These are phyloP conservation scores for Psilocybe mexicana DNA, from an alignment of 1,284 basidiomycete species.

Conservation along the genomic window DNA sequence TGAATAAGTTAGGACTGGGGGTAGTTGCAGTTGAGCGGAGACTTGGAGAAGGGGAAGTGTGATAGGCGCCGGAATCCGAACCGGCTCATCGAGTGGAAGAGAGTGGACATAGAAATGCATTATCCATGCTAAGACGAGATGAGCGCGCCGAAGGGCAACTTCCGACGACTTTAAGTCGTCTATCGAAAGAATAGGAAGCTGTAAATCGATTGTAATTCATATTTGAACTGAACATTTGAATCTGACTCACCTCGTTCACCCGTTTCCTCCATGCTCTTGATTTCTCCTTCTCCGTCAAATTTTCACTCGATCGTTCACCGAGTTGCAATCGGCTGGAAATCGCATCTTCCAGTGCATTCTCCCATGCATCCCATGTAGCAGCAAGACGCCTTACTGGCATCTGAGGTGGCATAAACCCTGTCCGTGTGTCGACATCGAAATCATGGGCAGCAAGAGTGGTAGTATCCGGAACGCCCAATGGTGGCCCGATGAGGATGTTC, in stretches of 20 bases:
- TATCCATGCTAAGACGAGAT: slow-evolving; percentile 83
- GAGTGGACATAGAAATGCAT: slow-evolving; percentile 91
- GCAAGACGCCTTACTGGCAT: slow-evolving; percentile 70
- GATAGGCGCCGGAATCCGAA: slow-evolving; percentile 71
- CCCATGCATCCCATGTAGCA: slow-evolving; percentile 71
- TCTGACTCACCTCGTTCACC: slow-evolving; percentile 54
- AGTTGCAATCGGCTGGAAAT: slow-evolving; percentile 53
- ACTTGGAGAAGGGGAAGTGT: slow-evolving; percentile 81
- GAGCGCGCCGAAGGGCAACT: slow-evolving; percentile 75
- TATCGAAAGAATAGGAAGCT: slow-evolving; percentile 54
- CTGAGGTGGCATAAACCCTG: slow-evolving; percentile 90
- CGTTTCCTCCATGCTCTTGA: slow-evolving; percentile 64
- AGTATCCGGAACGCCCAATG: slow-evolving; percentile 62
- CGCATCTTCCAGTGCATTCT: slow-evolving; percentile 56
- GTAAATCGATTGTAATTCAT: neutral
- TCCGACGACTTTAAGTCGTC: slow-evolving; percentile 57
- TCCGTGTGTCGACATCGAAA: slow-evolving; percentile 91
- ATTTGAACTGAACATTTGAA: slow-evolving; percentile 1
- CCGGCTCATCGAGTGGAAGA: slow-evolving; percentile 51
- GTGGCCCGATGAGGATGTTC: slow-evolving; percentile 39
- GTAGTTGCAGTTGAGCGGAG: slow-evolving; percentile 76
- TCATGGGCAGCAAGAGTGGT: slow-evolving; percentile 88
- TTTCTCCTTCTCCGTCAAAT: slow-evolving; percentile 42
- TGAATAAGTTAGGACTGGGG: slow-evolving; percentile 91
- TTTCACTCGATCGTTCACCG: slow-evolving; percentile 48